Percentiles rank a stretch among this genome's conserved stretches.
These are phyloP conservation scores for Penicillium concentricum DNA, from an alignment of 2,329 filamentous ascomycete species.

Conservation along the genomic window DNA sequence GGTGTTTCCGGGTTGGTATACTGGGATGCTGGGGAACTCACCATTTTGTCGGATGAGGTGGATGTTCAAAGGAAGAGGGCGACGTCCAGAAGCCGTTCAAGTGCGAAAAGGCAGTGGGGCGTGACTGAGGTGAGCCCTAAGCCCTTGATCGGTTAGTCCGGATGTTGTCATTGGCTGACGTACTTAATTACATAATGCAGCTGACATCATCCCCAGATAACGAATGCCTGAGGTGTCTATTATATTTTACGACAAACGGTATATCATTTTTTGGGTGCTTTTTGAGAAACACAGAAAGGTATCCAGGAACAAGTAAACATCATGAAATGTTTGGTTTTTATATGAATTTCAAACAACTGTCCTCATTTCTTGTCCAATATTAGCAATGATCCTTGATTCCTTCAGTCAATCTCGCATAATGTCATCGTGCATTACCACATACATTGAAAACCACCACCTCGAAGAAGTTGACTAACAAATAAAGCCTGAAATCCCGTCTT, in stretches of 20 bases:
- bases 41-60: constrained; percentile 28
- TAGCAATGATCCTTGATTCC: background rate
- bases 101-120: constrained; percentile 29
- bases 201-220: background rate
- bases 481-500: background rate
- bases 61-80: constrained; percentile 25
- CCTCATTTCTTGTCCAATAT: background rate
- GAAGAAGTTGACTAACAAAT: background rate
- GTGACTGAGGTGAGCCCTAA: constrained; percentile 28
- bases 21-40: constrained; percentile 17
- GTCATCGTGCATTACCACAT: background rate
- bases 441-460: background rate
- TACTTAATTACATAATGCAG: background rate
- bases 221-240: background rate
- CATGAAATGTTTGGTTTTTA: background rate
- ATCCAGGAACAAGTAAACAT: background rate
- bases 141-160: constrained; percentile 26
- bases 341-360: background rate
- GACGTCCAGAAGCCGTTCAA: constrained; percentile 15
- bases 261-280: background rate
- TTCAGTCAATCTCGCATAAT: background rate
- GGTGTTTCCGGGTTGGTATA: background rate
- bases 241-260: background rate
- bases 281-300: background rate
- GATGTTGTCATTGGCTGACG: constrained; percentile 10